These are phyloP conservation scores for Microcos paniculata DNA, from an alignment of 345 rosid species.

Conservation along the genomic window DNA sequence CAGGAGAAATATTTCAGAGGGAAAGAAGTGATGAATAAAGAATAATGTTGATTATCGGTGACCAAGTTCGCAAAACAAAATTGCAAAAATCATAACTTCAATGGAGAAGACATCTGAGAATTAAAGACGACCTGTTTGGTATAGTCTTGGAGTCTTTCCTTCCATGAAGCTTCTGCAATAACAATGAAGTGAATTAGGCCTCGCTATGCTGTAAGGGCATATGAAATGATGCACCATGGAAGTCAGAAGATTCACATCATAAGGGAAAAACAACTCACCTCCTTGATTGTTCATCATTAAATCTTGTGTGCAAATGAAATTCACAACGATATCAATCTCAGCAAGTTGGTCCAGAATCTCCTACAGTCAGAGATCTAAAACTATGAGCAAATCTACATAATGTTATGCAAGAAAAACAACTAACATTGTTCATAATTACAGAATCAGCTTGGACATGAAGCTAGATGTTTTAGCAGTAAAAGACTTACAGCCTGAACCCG, in stretches of 20 bases:
- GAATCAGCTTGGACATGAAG: neutral
- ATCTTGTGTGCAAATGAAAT: conserved; percentile 55
- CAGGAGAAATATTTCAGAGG: neutral
- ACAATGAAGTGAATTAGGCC: neutral
- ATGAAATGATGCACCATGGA: neutral
- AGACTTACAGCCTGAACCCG: conserved; percentile 36
- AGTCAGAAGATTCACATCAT: neutral
- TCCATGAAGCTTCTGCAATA: neutral
- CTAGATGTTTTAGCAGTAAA: neutral
- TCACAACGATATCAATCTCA: conserved; percentile 79
- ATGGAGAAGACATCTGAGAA: neutral
- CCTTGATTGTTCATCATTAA: neutral
- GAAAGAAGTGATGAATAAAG: neutral
- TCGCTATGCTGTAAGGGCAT: neutral
- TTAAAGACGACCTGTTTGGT: neutral
- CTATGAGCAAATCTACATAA: neutral
- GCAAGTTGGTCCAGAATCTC: conserved; percentile 80
- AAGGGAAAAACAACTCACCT: conserved; percentile 9
- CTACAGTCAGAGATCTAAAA: conserved; percentile 35
- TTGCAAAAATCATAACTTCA: neutral
- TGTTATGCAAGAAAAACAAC: neutral
- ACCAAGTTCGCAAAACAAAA: neutral
- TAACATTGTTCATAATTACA: neutral
- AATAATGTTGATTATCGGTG: neutral
- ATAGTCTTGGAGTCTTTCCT: neutral